These are phyloP conservation scores for Rhodotorula sp. DNA, from an alignment of 1,284 basidiomycete species.

Conservation along the genomic window DNA sequence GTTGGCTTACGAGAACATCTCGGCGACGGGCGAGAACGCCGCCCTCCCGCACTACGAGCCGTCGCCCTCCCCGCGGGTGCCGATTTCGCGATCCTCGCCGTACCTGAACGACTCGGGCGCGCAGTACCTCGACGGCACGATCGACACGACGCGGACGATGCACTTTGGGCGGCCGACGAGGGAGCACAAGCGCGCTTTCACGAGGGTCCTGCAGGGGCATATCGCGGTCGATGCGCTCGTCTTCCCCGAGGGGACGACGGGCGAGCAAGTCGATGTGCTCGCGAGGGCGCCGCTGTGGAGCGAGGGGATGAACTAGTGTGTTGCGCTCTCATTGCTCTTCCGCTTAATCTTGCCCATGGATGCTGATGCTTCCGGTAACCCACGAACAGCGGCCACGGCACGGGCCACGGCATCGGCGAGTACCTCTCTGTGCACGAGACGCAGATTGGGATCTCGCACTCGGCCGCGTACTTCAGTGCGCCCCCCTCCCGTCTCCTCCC, in stretches of 20 bases:
- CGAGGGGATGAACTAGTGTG: constrained; percentile 70
- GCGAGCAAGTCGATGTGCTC: constrained; percentile 70
- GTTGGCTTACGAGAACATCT: constrained; percentile 91
- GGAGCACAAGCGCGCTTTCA: constrained; percentile 82
- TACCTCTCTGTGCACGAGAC: constrained; percentile 93
- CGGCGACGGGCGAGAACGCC: constrained; percentile 80
- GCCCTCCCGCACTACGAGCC: constrained; percentile 93
- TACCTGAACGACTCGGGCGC: constrained; percentile 72
- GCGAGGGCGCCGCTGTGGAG: constrained; percentile 86
- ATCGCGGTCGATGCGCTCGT: constrained; percentile 83
- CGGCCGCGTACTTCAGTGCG: constrained; percentile 18
- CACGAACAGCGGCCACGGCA: constrained; percentile 54
- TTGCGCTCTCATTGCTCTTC: background rate
- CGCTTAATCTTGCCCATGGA: background rate
- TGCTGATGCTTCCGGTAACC: background rate
- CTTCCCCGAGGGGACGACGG: constrained; percentile 87
- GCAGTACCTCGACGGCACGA: constrained; percentile 71
- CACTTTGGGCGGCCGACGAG: constrained; percentile 71
- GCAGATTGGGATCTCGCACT: constrained; percentile 48
- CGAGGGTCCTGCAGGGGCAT: constrained; percentile 92
- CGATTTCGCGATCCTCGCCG: constrained; percentile 75
- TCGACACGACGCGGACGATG: constrained; percentile 86
- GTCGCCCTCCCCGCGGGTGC: constrained; percentile 65
- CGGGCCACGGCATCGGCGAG: constrained; percentile 88
- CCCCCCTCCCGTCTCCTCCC: background rate